A percentile compares a stretch with the other conserved stretches of the same genome.
Evolutionary conservation across 352 stramenopile species (phyloP).

Genomic region (Pythium rhizo-oryzae): DNA sequence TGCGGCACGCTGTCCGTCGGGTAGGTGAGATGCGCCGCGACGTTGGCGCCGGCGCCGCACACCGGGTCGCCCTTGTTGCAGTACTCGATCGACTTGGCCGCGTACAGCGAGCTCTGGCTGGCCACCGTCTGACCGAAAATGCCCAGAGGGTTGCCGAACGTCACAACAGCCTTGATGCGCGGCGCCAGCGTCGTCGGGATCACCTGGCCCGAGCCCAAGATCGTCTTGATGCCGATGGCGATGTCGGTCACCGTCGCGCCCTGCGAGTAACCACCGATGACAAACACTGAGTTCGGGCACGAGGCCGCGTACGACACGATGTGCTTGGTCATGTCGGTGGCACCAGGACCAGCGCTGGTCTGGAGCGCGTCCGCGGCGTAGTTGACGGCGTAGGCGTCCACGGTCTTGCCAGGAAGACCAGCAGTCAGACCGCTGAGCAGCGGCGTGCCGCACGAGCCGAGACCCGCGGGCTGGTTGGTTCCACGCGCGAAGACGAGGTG

Average conservation of each 20-base stretch:
- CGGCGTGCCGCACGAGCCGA: slow-evolving; percentile 29
- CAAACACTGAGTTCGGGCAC: slow-evolving; percentile 30
- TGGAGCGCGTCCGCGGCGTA: slow-evolving; percentile 31
- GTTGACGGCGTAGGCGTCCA: slow-evolving; percentile 35
- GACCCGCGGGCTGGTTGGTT: slow-evolving; percentile 34
- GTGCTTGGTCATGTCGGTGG: slow-evolving; percentile 43
- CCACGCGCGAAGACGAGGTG: slow-evolving; percentile 39
- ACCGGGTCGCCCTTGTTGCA: slow-evolving; percentile 20
- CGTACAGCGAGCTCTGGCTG: slow-evolving; percentile 14
- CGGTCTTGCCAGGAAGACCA: slow-evolving; percentile 32
- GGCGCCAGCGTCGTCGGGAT: slow-evolving; percentile 28
- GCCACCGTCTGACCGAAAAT: slow-evolving; percentile 11
- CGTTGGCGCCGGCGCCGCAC: slow-evolving; percentile 7
- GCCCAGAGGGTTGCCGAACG: slow-evolving; percentile 20
- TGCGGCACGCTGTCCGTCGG: slow-evolving; percentile 1
- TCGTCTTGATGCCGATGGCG: slow-evolving; percentile 35
- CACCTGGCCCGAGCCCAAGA: slow-evolving; percentile 21
- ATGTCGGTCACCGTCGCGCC: slow-evolving; percentile 31
- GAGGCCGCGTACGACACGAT: slow-evolving; percentile 30
- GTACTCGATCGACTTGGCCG: slow-evolving; percentile 15
- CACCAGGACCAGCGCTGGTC: slow-evolving; percentile 33
- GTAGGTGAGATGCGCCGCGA: slow-evolving; percentile 10
- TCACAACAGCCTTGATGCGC: slow-evolving; percentile 40
- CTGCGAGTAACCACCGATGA: slow-evolving; percentile 24
- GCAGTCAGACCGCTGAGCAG: slow-evolving; percentile 34